phyloP scores from a whole-genome alignment of 805 yeast genomes.

The Cyberlindnera saturnus region DNA sequence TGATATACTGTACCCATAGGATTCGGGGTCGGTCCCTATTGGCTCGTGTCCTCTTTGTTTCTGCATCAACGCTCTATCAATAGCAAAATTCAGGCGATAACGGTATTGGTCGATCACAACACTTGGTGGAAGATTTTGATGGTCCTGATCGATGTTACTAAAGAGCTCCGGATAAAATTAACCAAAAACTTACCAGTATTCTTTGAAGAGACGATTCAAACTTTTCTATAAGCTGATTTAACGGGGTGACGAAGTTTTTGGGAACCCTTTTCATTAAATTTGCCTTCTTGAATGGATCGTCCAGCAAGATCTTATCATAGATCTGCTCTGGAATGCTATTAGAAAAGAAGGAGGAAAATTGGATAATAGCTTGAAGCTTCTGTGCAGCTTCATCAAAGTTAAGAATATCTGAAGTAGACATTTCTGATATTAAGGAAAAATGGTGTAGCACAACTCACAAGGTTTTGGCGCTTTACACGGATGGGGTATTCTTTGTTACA shows the following conservation, averaged over 20 bases:
- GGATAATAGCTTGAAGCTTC: background rate
- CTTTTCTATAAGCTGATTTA: background rate
- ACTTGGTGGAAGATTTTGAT: background rate
- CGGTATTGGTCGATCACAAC: too few species aligned
- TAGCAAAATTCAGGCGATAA: too few species aligned
- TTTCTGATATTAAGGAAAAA: background rate
- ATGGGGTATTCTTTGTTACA: too few species aligned
- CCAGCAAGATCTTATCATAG: background rate
- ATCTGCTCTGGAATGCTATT: background rate
- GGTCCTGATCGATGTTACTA: background rate
- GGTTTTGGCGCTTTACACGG: too few species aligned
- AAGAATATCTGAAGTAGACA: background rate
- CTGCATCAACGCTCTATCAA: too few species aligned
- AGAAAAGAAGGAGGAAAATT: background rate
- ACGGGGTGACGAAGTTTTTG: background rate
- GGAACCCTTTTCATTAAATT: background rate
- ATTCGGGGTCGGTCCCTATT: too few species aligned
- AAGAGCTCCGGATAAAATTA: background rate
- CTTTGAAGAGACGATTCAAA: constrained; percentile 2
- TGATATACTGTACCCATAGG: too few species aligned
- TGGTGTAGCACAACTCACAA: background rate
- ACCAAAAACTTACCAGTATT: background rate
- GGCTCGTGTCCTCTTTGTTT: too few species aligned
- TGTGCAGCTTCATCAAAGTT: background rate
- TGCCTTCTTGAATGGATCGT: background rate